These are phyloP conservation scores for Filobasidium floriforme DNA, from an alignment of 768 basidiomycete genomes.

Conservation along the genomic window DNA sequence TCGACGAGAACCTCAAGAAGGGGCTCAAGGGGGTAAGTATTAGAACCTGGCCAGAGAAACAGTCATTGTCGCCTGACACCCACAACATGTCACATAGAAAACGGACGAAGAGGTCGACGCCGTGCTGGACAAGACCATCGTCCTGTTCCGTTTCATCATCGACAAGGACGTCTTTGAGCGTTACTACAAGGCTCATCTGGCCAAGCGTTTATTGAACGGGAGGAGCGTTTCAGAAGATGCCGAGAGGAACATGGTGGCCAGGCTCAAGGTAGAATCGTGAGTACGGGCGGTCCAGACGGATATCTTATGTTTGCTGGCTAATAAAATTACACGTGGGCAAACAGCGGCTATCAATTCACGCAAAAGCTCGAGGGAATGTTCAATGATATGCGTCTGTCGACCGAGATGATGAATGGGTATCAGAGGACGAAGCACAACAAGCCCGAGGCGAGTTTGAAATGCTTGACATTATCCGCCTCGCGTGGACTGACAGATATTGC, in stretches of 20 bases:
- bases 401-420: slow-evolving; percentile 72
- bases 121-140: slow-evolving; percentile 90
- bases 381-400: slow-evolving; percentile 84
- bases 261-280: slow-evolving; percentile 80
- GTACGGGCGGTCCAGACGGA: slow-evolving; percentile 3
- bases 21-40: slow-evolving; percentile 80
- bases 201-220: slow-evolving; percentile 75
- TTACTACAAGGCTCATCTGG: slow-evolving; percentile 93
- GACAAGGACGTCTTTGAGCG: slow-evolving; percentile 98
- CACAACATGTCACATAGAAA: slow-evolving; percentile 57
- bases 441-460: slow-evolving; percentile 53
- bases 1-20: slow-evolving; percentile 91
- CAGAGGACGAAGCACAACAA: slow-evolving; percentile 53
- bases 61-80: background rate
- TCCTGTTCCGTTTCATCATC: slow-evolving; percentile 81
- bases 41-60: background rate
- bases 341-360: slow-evolving; percentile 83
- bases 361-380: slow-evolving; percentile 99
- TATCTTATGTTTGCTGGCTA: background rate
- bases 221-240: slow-evolving; percentile 95
- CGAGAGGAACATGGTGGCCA: slow-evolving; percentile 92
- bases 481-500: background rate
- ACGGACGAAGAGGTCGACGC: slow-evolving; percentile 81
- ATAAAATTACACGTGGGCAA: background rate
- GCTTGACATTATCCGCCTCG: background rate